Evolutionary conservation across 176 grass and related monocot genomes (phyloP), one percentile per base, ranked within the genome.

Genomic region (Oryza meridionalis): DNA sequence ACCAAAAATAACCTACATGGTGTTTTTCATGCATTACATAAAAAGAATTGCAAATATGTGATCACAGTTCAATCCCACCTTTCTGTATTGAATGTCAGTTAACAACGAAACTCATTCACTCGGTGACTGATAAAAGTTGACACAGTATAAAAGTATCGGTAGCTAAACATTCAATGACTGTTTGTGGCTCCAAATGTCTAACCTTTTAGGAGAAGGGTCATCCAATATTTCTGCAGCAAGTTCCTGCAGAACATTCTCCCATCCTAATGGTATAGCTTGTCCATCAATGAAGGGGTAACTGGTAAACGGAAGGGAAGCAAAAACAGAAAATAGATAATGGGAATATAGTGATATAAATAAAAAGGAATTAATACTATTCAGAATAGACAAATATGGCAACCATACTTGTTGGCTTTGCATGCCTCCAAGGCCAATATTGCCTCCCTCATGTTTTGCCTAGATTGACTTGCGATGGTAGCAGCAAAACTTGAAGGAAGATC

Each of bases 381-480:
- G 17, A 67, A 73, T 42, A 68, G 42, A 76, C 47, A 51, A 46
- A 70, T 37, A 69, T 46, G 70, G 12, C 17, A 32, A 68, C 8
- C 69, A 3, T 91, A 94, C 89, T 67, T 91, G 64, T 94, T 88
- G 15, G 38, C 45, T 89, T 85, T 94, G 79, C 92, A 94, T 77
- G 92, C 92, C 67, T 94, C 89, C 76, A 94, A 59, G 44, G 92
- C 92, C 81, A 94, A 87, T 50, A 94, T 87, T 0, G 92, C 87
- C 81, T 89, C 84, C 87, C 89, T 94, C 81, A 91, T 35, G 78
- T 91, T 94, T 51, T 91, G 87, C 78, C 27, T 87, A 24, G 81
- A 94, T 79, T 82, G 87, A 79, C 40, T 89, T 79, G 84, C 69
- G 44, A 94, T 82, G 15, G 77, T 72, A 81, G 69, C 42, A 82